Base-by-base conservation (phyloP, 1,139 yeast genomes). In the Citeromyces hawaiiensis region DNA sequence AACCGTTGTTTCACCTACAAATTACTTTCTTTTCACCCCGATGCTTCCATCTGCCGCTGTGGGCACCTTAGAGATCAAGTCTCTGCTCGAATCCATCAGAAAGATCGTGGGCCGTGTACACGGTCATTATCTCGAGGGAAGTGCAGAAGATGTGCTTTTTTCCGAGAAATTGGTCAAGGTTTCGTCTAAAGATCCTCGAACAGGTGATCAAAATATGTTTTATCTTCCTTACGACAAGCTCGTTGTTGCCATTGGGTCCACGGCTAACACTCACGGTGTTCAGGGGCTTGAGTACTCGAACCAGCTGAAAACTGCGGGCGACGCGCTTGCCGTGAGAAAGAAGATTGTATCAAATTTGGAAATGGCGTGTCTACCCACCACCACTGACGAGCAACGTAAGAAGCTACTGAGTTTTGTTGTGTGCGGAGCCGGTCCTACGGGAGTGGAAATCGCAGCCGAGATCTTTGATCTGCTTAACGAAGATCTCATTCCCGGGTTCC, bases 361-460 rank as follows among this genome's bases (percentile, higher is more conserved):
- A 53, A 57, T 57, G 40, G 83, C 83, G 2, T 68, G 79, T 45
- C 57, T 76, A 46, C 81, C 82, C 43, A 71, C 80, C 1, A 73
- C 77, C 1, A 45, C 73, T 2, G 73, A 70, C 44, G 76, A 67
- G 38, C 81, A 76, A 52, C 68, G 81, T 47, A 72, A 68, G 49
- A 66, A 66, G 42, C 55, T 76, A 40, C 57, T 76, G 41, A 71
- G 77, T 45, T 75, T 75, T 59, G 83, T 76, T 19, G 68, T 76
- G 35, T 76, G 82, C 52, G 83, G 83, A 44, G 83, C 82, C 43
- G 83, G 83, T 25, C 83, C 83, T 45, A 76, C 83, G 2, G 83
- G 83, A 47, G 79, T 74, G 35, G 83, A 76, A 52, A 65, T 76
- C 47, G 83, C 83, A 17, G 81, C 82, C 21, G 80, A 76, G 52